Evolutionary conservation across 148 eudicot genomes (phyloP), one percentile per base, ranked within the genome.

Genomic region (Rhododendron mucronatum): DNA sequence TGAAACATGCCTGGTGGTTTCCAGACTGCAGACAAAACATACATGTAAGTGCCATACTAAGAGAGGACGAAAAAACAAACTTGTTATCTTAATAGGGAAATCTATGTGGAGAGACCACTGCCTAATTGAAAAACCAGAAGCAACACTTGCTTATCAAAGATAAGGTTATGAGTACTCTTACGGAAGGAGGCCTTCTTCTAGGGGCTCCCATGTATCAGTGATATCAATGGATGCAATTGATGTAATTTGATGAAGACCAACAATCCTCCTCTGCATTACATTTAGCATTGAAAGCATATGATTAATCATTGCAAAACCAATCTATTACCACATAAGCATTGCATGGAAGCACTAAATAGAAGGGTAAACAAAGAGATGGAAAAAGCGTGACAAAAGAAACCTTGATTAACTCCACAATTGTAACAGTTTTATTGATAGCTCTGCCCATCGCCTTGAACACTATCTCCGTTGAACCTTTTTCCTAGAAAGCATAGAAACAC

Each of bases 381-480:
- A 83, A 14, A 5, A 55, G 48, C 28, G 30, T 30, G 10, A 20
- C 37, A 82, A 21, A 8, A 63, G 59, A 23, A 75, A 97, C 99
- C 99, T 97, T 97, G 85, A 97, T 97, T 85, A 97, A 88, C 91
- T 97, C 99, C 93, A 97, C 99, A 18, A 97, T 97, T 51, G 99
- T 97, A 45, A 97, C 99, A 69, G 98, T 95, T 85, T 97, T 97
- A 89, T 97, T 97, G 86, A 97, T 95, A 59, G 99, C 99, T 89
- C 99, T 95, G 53, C 99, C 99, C 99, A 97, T 97, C 71, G 99
- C 99, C 93, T 97, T 97, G 88, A 97, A 94, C 82, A 94, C 95
- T 86, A 97, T 94, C 86, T 94, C 95, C 30, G 91, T 83, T 2
- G 98, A 89, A 79, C 91, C 94, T 89, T 97, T 95, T 85, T 97